Base-by-base conservation (phyloP, 805 yeast genomes). In the Saccharomycopsis fodiens region DNA sequence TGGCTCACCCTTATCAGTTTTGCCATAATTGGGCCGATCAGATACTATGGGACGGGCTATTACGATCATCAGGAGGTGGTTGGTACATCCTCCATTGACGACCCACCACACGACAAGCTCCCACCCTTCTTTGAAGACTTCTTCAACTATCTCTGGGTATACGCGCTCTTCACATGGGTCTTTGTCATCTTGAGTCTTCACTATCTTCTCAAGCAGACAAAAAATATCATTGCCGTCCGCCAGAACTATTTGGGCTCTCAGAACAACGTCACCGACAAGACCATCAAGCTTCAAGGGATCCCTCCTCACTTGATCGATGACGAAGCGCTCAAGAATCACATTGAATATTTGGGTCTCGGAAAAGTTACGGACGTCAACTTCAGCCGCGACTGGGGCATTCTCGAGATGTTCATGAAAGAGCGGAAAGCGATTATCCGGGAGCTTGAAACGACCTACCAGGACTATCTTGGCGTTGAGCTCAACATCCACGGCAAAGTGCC, bases 371-470 rank as follows among this genome's bases (percentile, higher is more conserved):
- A 69, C 17, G 71, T 77, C 41, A 30, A 47, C 42, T 17, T 48
- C 50, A 46, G 44, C 22, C 37, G 43, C 12, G 45, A 51, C 35
- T 48, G 51, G 51, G 53, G 43, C 12, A 34, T 40, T 12, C 46
- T 51, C 20, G 50, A 52, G 32, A 43, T 40, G 30, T 48, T 35
- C 34, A 41, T 50, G 37, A 46, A 44, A 38, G 51, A 76, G 50
- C 70, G 97, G 37, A 66, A 71, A 27, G 53, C 59, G 15, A 64
- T 84, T 3, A 55, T 89, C 4, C 61, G 68, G 21, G 69, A 69
- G 44, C 63, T 87, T 12, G 97, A 91, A 62, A 65, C 68, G 4
- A 72, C 72, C 40, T 85, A 93, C 89, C 76, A 85, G 2, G 70
- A 69, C 38, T 84, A 80, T 59, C 64, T 85, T 44, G 79, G 81